Evolutionary conservation across 1,284 basidiomycete species (phyloP).

Genomic region (Lentinus polychrous): DNA sequence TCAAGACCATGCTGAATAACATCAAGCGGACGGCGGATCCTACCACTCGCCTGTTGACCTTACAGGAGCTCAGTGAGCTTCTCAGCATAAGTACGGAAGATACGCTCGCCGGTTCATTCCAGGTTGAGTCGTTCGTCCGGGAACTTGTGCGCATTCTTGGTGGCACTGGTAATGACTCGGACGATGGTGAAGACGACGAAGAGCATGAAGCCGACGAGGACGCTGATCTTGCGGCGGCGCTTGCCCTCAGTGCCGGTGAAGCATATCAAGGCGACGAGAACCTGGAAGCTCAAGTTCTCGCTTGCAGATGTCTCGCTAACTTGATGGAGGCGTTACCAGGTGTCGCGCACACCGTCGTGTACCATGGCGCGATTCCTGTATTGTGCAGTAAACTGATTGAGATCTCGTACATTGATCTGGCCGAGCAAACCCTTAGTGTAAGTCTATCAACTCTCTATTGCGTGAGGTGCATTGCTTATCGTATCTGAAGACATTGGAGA

Average conservation of each 20-base stretch:
- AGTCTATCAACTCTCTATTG: conserved; percentile 30
- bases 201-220: conserved; percentile 72
- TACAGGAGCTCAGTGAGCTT: conserved; percentile 93
- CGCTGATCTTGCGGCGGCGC: conserved; percentile 76
- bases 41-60: conserved; percentile 77
- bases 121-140: conserved; percentile 85
- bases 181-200: conserved; percentile 61
- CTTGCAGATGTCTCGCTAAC: conserved; percentile 92
- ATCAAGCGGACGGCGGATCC: conserved; percentile 80
- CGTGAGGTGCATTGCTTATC: conserved; percentile 17
- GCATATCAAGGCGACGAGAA: conserved; percentile 75
- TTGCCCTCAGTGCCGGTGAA: conserved; percentile 72
- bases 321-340: conserved; percentile 95
- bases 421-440: conserved; percentile 93
- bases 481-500: conserved; percentile 78
- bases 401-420: conserved; percentile 94
- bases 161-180: conserved; percentile 68
- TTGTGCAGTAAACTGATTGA: conserved; percentile 93
- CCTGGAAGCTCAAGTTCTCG: conserved; percentile 86
- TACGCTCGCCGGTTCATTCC: conserved; percentile 91
- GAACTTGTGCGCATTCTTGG: conserved; percentile 92
- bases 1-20: conserved; percentile 86
- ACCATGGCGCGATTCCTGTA: conserved; percentile 91
- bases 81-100: conserved; percentile 97
- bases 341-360: conserved; percentile 89